Conservation (phyloP, 1,284 basidiomycete genomes). For the Leccinum brunneo-olivaceum region DNA sequence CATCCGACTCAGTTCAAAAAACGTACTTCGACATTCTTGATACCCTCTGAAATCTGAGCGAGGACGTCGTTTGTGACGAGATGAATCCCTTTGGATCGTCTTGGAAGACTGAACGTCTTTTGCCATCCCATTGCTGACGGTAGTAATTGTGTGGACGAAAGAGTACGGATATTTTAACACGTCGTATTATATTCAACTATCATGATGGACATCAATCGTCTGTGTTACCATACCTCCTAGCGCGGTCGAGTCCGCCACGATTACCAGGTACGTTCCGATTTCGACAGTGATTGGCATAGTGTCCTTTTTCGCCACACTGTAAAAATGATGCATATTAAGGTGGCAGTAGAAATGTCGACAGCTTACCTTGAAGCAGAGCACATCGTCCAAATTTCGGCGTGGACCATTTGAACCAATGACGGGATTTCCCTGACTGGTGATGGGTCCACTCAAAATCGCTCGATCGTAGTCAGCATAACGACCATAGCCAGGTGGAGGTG, state of each 20-base stretch:
- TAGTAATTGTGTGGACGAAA: background rate
- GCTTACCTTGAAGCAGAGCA: constrained; percentile 82
- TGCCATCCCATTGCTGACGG: constrained; percentile 79
- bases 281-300: constrained; percentile 91
- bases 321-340: constrained; percentile 9
- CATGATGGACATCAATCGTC: constrained; percentile 24
- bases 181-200: background rate
- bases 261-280: constrained; percentile 81
- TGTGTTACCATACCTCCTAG: constrained; percentile 29
- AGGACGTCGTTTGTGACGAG: constrained; percentile 81
- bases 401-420: constrained; percentile 32
- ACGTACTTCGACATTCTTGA: constrained; percentile 61
- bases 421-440: constrained; percentile 13
- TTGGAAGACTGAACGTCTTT: constrained; percentile 69
- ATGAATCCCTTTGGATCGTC: constrained; percentile 69
- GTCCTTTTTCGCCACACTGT: constrained; percentile 84
- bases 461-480: constrained; percentile 79
- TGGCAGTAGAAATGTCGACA: background rate
- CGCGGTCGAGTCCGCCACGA: constrained; percentile 60
- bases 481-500: constrained; percentile 88
- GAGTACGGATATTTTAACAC: background rate
- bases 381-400: constrained; percentile 76
- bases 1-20: background rate
- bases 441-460: constrained; percentile 29
- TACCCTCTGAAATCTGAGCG: constrained; percentile 64